Base-by-base conservation (phyloP, 495 filamentous ascomycete species). In the Aspergillus incahuasiensis region DNA sequence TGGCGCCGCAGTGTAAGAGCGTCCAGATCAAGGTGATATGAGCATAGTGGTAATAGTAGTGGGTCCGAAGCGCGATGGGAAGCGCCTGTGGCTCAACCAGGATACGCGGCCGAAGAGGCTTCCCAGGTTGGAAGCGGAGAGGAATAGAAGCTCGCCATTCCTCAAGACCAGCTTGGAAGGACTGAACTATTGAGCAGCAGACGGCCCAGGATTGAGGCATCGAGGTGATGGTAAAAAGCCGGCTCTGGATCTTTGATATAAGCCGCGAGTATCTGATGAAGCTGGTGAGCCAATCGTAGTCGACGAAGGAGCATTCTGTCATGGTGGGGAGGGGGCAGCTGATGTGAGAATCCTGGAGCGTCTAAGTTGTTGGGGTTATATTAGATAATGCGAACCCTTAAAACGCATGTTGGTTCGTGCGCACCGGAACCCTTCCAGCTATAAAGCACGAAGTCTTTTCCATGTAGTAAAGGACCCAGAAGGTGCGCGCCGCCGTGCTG, bases 381-480 rank as follows among this genome's bases (percentile, higher is more conserved):
- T n/a, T n/a, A n/a, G n/a, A n/a, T n/a, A n/a, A n/a, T n/a, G n/a
- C n/a, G n/a, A n/a, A n/a, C n/a, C n/a, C n/a, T n/a, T n/a, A n/a
- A n/a, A n/a, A n/a, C n/a, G n/a, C n/a, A n/a, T n/a, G n/a, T n/a
- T n/a, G n/a, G n/a, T n/a, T n/a, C n/a, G n/a, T n/a, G n/a, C 52
- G 7, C 15, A 64, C 62, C 12, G 62, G 58, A 21, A 41, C 43
- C 32, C 46, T 59, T 40, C 55, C 55, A 12, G 58, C 57, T 9
- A 25, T 48, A 19, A 64, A 64, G 52, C 62, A 61, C 19, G 58
- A 56, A 1, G 56, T 52, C n/a, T 61, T 64, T 28, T 64, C 62
- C 32, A 61, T 52, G 50, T 45, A 64, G 24, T 64, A 64, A 1
- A 64, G 42, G 5, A 59, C 55, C 62, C 58, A 64, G 44, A 64